These are phyloP conservation scores for Friedmanniomyces endolithicus DNA, from an alignment of 495 filamentous ascomycete species.

Conservation along the genomic window DNA sequence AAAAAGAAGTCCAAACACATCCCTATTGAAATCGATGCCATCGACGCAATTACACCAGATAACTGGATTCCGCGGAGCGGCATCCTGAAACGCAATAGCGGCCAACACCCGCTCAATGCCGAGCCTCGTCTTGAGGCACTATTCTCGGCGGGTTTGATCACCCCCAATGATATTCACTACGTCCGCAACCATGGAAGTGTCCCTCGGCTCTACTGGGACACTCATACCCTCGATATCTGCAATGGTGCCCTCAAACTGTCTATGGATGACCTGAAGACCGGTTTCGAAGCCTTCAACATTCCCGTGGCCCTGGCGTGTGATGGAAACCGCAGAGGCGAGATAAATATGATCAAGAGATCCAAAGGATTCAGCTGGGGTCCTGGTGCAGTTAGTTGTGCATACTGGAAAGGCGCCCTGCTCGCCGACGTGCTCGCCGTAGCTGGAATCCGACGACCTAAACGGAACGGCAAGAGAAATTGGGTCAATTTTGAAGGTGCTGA, in stretches of 20 bases:
- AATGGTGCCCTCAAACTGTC: background rate
- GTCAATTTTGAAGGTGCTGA: conserved; percentile 1
- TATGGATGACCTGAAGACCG: conserved; percentile 14
- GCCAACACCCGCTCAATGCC: conserved; percentile 29
- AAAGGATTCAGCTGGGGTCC: conserved; percentile 19
- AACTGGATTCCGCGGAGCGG: no score
- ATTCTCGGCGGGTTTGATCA: conserved; percentile 20
- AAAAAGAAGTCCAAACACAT: no score
- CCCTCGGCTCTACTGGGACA: conserved; percentile 10
- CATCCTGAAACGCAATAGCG: conserved; percentile 26
- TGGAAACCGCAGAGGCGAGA: conserved; percentile 12
- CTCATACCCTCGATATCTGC: conserved; percentile 11
- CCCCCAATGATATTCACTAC: conserved; percentile 19
- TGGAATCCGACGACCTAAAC: background rate
- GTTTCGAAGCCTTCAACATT: conserved; percentile 15
- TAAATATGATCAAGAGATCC: conserved; percentile 11
- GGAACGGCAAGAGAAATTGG: no score
- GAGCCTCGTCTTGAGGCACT: conserved; percentile 19
- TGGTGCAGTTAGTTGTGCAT: conserved; percentile 16
- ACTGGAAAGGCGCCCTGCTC: conserved; percentile 15
- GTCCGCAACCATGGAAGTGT: conserved; percentile 17
- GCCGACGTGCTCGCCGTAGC: conserved; percentile 13
- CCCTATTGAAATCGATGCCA: no score
- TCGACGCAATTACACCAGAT: no score
- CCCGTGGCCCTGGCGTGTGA: conserved; percentile 15